phyloP scores from a whole-genome alignment of 257 asterid genomes.

The Cinchona pubescens region DNA sequence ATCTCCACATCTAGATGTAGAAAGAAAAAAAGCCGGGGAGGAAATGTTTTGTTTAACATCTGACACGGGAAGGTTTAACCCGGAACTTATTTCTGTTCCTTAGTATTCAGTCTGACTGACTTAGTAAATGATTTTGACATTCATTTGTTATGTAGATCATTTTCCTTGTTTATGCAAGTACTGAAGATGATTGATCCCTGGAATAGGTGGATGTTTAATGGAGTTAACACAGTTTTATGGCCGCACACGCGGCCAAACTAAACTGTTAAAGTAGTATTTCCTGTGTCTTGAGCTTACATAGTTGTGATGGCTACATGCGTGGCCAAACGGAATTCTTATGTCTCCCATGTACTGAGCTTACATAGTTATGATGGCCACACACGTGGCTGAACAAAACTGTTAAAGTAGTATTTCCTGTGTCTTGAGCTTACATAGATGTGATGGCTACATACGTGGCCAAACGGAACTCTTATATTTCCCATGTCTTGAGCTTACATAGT shows the following conservation, averaged over 20 bases:
- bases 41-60: background rate
- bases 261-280: background rate
- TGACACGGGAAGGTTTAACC: background rate
- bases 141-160: background rate
- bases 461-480: background rate
- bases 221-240: background rate
- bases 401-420: background rate
- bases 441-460: background rate
- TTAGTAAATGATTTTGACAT: background rate
- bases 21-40: background rate
- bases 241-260: background rate
- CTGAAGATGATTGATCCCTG: background rate
- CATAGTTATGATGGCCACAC: background rate
- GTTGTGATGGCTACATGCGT: background rate
- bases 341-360: too few relatives aligned
- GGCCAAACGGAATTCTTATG: background rate
- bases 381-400: background rate
- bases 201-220: background rate
- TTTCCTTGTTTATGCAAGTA: background rate
- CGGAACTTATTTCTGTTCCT: background rate
- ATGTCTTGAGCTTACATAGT: background rate
- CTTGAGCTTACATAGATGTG: background rate
- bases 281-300: background rate
- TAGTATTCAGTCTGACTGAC: background rate
- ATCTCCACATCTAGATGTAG: too few relatives aligned